Evolutionary conservation across 1,139 yeast species (phyloP).

Genomic region (Diutina ranongensis): DNA sequence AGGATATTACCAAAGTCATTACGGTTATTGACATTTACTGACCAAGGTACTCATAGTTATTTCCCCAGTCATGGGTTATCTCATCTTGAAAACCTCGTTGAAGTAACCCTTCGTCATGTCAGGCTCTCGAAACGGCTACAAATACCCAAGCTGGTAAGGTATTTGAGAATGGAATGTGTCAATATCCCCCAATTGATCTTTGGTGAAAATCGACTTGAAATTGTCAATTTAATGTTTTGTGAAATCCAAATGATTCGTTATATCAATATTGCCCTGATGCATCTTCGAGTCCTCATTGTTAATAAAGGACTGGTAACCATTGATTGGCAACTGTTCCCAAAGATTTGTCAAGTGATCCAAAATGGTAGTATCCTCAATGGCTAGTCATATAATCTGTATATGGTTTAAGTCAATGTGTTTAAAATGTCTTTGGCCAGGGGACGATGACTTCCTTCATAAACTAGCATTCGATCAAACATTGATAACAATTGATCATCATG

Average conservation of each 20-base stretch:
- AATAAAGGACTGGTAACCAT: neutral
- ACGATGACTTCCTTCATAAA: neutral
- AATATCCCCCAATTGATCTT: neutral
- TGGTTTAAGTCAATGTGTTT: neutral
- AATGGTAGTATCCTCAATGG: neutral
- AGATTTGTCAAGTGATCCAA: neutral
- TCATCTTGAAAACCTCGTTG: neutral
- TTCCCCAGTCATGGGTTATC: neutral
- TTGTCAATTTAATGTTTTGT: neutral
- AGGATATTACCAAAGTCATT: neutral
- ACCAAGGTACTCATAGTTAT: neutral
- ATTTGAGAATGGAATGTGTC: neutral
- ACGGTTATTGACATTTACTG: neutral
- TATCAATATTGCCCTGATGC: neutral
- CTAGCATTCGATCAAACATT: slow-evolving; percentile 7
- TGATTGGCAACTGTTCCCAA: neutral
- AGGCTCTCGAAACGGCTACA: neutral
- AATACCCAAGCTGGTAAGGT: neutral
- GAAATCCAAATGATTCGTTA: neutral
- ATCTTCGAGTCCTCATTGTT: neutral
- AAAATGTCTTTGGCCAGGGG: neutral
- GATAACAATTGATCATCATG: slow-evolving; percentile 10
- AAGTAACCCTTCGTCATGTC: neutral
- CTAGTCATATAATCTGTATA: neutral
- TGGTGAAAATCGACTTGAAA: neutral